Base-by-base conservation (phyloP, 495 filamentous ascomycete genomes). In the Pyrenula aspistea region DNA sequence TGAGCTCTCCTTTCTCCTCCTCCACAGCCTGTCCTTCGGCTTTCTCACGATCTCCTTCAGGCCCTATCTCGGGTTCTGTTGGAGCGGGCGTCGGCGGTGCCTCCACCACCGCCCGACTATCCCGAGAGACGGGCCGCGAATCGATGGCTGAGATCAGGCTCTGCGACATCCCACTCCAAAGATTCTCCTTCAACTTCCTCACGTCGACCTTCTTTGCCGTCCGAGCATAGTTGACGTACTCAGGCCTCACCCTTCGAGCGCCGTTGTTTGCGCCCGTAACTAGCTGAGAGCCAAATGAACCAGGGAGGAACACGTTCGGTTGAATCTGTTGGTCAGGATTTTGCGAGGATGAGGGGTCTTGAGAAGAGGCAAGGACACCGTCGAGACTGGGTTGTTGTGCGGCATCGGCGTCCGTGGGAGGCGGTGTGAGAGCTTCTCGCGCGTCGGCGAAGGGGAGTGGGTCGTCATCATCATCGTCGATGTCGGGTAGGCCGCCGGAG, bases 201-300 rank as follows among this genome's bases (percentile, higher is more conserved):
- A 97, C 91, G 65, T 99, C 94, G n/a, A 99, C 94, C 76, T 97
- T 99, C 80, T 96, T 99, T 12, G 94, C 94, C 22, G 94, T 86
- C 24, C 91, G 79, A 19, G 94, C 94, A 67, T 96, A 99, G 66
- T 95, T 88, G 24, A 99, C 89, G 59, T 99, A 97, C 67, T 97
- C 93, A 0, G 93, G 94, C 61, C 92, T 71, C 25, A 92, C 66
- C 50, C 93, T 74, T 53, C 92, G 71, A 59, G 77, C 87, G 57
- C 75, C 76, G 65, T 92, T 86, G 31, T 42, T 42, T 15, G 31
- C 31, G 8, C 31, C 31, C 11, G 92, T 95, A n/a, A 99, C 90
- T 10, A 99, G 76, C 63, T 95, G 89, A 8, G 88, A 88, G 0
- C 93, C 93, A 68, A 95, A 97, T n/a, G 65, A 64, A 19, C 68